Percentiles rank a stretch among this genome's conserved stretches.
Conservation (phyloP, 2,329 filamentous ascomycete species). For the Colletotrichum graminicola region DNA sequence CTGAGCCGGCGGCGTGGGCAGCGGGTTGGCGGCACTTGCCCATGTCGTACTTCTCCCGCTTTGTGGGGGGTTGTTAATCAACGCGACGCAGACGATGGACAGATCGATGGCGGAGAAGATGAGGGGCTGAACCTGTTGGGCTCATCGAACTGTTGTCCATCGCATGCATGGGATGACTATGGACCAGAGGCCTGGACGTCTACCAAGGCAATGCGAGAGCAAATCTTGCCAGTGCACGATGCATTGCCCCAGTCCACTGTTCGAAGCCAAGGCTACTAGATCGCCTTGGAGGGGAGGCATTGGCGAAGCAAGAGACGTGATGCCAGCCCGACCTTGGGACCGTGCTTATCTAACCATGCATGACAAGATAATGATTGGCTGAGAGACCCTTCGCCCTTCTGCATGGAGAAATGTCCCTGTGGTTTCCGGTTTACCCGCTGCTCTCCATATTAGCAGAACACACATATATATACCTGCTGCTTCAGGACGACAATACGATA, state of each 20-base stretch:
- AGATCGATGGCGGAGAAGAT: neutral
- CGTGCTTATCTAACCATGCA: neutral
- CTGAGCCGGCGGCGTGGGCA: constrained; percentile 6
- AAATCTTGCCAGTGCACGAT: neutral
- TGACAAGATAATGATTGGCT: neutral
- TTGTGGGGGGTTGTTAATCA: neutral
- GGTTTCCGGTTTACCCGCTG: too few species aligned
- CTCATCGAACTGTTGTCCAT: neutral
- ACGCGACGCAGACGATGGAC: neutral
- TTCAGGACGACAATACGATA: neutral
- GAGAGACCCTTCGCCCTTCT: neutral
- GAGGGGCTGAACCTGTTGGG: neutral
- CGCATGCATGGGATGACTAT: neutral
- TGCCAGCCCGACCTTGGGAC: neutral
- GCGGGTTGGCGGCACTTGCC: constrained; percentile 5
- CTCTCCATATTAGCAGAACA: neutral
- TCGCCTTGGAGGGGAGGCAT: neutral
- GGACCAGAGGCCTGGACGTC: neutral
- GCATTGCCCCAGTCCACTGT: neutral
- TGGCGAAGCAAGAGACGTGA: neutral
- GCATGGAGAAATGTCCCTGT: neutral
- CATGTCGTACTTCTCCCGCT: neutral
- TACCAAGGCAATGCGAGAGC: neutral
- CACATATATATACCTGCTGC: neutral
- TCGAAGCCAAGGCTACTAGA: neutral